These are phyloP conservation scores for Thamnidium elegans DNA, from an alignment of 192 early-diverging fungal species.

Conservation along the genomic window DNA sequence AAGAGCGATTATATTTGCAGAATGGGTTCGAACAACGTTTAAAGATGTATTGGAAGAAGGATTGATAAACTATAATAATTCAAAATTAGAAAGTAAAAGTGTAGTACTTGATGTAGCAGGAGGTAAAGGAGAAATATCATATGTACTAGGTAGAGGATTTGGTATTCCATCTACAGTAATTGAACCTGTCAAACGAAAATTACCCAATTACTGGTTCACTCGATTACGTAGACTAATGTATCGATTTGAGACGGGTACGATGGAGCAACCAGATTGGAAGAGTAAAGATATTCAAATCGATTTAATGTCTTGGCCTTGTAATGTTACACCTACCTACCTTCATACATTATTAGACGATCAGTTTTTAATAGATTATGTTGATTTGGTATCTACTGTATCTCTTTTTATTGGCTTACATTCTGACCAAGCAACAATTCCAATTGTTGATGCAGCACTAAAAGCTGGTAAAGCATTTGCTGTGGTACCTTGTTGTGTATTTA, in stretches of 20 bases:
- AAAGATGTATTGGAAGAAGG: neutral
- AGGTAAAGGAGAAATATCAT: conserved; percentile 48
- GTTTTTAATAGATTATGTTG: conserved; percentile 31
- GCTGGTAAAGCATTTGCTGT: conserved; percentile 52
- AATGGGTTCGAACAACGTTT: conserved; percentile 50
- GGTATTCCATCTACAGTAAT: conserved; percentile 46
- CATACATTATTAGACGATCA: conserved; percentile 33
- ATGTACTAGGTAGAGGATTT: conserved; percentile 45
- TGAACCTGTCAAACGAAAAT: conserved; percentile 46
- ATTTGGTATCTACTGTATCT: conserved; percentile 32
- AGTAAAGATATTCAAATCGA: conserved; percentile 13
- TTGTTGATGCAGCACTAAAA: conserved; percentile 48
- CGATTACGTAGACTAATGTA: conserved; percentile 29
- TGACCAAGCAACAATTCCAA: conserved; percentile 60
- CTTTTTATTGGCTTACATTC: conserved; percentile 56
- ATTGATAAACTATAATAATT: too few relatives aligned
- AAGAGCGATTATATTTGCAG: conserved; percentile 52
- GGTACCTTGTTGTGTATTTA: conserved; percentile 60
- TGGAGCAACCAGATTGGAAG: conserved; percentile 24
- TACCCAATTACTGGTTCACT: conserved; percentile 37
- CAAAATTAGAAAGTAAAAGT: neutral
- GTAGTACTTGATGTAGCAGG: conserved; percentile 54
- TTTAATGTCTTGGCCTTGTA: conserved; percentile 11
- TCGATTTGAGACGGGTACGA: conserved; percentile 6
- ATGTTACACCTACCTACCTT: conserved; percentile 20